Evolutionary conservation across 1,284 basidiomycete species (phyloP).

Genomic region (Sporisorium exsertum): DNA sequence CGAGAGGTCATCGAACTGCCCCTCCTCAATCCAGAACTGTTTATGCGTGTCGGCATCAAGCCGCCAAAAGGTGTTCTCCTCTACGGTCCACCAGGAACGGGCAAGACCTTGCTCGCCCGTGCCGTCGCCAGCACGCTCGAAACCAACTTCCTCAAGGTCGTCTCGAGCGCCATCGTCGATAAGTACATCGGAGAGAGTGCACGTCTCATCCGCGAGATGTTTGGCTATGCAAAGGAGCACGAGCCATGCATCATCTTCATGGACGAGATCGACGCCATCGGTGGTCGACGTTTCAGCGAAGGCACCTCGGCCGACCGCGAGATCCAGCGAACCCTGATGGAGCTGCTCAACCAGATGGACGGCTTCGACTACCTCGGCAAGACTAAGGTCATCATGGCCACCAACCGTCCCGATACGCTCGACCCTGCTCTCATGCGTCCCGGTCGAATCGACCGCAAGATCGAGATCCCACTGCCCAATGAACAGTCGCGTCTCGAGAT

Average conservation of each 20-base stretch:
- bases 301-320: constrained; percentile 98
- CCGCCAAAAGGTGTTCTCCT: constrained; percentile 93
- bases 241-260: constrained; percentile 99
- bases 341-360: constrained; percentile 99
- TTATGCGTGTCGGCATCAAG: constrained; percentile 93
- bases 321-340: constrained; percentile 98
- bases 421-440: constrained; percentile 97
- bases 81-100: constrained; percentile 93
- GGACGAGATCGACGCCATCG: constrained; percentile 83
- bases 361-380: constrained; percentile 96
- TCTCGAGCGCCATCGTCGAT: constrained; percentile 98
- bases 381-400: constrained; percentile 94
- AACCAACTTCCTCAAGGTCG: constrained; percentile 98
- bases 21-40: constrained; percentile 93
- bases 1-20: constrained; percentile 98
- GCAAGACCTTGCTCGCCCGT: constrained; percentile 93
- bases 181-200: constrained; percentile 99
- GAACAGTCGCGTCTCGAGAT: constrained; percentile 95
- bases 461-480: constrained; percentile 97
- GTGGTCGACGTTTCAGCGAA: constrained; percentile 89
- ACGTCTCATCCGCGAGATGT: constrained; percentile 94
- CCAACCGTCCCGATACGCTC: constrained; percentile 75
- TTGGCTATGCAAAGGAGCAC: constrained; percentile 95
- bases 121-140: constrained; percentile 95
- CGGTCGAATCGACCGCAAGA: constrained; percentile 95